Evolutionary conservation across 1,139 yeast genomes (phyloP).

Genomic region (Ogataea hybrid): DNA sequence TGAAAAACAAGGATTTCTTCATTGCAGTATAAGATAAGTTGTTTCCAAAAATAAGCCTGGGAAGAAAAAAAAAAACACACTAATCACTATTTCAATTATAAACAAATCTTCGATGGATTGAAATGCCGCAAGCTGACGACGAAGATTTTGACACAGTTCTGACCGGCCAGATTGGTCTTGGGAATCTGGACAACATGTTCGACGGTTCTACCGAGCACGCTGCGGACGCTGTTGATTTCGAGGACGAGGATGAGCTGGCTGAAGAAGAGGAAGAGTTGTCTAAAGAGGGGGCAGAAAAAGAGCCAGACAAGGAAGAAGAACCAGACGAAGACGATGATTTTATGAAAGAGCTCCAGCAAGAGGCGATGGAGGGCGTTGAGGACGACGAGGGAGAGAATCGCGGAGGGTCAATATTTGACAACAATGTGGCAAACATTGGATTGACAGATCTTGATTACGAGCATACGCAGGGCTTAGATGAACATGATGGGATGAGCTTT

Average conservation of each 20-base stretch:
- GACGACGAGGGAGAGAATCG: constrained; percentile 41
- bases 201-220: constrained; percentile 60
- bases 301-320: constrained; percentile 26
- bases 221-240: constrained; percentile 93
- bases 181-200: constrained; percentile 29
- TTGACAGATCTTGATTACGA: constrained; percentile 45
- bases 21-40: background rate
- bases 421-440: constrained; percentile 31
- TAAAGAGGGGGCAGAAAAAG: constrained; percentile 17
- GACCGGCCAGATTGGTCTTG: constrained; percentile 31
- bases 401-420: constrained; percentile 48
- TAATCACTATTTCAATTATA: background rate
- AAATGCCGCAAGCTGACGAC: constrained; percentile 26
- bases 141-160: constrained; percentile 42
- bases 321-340: constrained; percentile 39
- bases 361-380: constrained; percentile 38
- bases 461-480: constrained; percentile 37
- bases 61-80: background rate
- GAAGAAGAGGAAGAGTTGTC: constrained; percentile 65
- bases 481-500: constrained; percentile 28
- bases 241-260: constrained; percentile 92
- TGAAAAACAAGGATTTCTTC: background rate
- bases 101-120: constrained; percentile 4
- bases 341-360: constrained; percentile 36
- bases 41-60: background rate